Evolutionary conservation across 1,284 basidiomycete species (phyloP).

Genomic region (Taiwanofungus camphoratus): DNA sequence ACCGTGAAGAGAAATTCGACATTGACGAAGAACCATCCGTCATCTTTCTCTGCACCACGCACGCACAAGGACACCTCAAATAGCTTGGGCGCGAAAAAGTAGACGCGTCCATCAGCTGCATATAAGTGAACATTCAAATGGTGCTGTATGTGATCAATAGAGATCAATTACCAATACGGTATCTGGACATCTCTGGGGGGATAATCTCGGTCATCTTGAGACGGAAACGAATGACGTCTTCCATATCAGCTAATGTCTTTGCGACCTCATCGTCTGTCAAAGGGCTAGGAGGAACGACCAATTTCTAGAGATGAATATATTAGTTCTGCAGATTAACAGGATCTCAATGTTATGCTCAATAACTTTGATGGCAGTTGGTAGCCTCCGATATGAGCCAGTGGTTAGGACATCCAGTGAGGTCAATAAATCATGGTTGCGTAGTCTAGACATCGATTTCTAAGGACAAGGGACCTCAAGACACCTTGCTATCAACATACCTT

Average conservation of each 20-base stretch:
- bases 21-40: constrained; percentile 80
- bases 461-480: background rate
- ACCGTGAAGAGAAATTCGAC: constrained; percentile 70
- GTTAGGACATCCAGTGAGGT: constrained; percentile 85
- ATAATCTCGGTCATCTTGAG: constrained; percentile 69
- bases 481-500: constrained; percentile 36
- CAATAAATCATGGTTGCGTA: constrained; percentile 85
- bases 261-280: constrained; percentile 63
- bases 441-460: constrained; percentile 34
- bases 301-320: constrained; percentile 41
- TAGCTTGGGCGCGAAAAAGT: constrained; percentile 67
- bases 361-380: constrained; percentile 77
- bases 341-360: constrained; percentile 9
- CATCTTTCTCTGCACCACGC: constrained; percentile 55
- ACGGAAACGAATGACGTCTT: constrained; percentile 72
- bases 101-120: constrained; percentile 69
- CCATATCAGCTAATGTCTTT: constrained; percentile 64
- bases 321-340: background rate
- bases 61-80: constrained; percentile 76
- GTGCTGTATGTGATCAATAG: background rate
- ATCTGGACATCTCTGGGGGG: constrained; percentile 69
- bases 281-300: constrained; percentile 59
- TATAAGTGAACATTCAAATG: background rate
- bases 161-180: constrained; percentile 53
- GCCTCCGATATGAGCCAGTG: constrained; percentile 73